These are phyloP conservation scores for Botryotinia globosa DNA, from an alignment of 2,329 filamentous ascomycete genomes.

Conservation along the genomic window DNA sequence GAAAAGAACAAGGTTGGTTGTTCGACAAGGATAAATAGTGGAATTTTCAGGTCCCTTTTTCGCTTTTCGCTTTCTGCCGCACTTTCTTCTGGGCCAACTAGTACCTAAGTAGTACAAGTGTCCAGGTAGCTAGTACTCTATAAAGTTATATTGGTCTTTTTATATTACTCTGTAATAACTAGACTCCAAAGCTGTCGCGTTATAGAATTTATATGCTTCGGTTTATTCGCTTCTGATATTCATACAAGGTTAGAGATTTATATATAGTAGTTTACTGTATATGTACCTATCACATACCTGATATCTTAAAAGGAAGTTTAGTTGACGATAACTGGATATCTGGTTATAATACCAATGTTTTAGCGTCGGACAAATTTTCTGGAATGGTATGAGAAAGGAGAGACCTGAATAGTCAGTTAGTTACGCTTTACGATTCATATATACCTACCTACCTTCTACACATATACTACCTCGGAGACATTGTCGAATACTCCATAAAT, in stretches of 20 bases:
- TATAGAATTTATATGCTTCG: not conserved
- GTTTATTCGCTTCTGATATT: not conserved
- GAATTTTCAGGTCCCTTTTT: not conserved
- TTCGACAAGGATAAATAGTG: conserved; percentile 2
- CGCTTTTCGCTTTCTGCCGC: not conserved
- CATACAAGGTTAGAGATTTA: not conserved
- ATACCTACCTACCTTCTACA: not conserved
- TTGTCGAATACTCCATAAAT: not conserved
- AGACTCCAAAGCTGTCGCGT: not conserved
- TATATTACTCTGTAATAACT: not conserved
- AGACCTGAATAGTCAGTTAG: not conserved
- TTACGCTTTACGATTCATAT: not conserved
- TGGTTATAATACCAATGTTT: not conserved
- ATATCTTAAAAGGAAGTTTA: not conserved
- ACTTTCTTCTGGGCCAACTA: not conserved
- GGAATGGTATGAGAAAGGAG: not conserved
- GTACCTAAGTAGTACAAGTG: not conserved
- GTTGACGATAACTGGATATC: not conserved
- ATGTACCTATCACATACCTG: not conserved
- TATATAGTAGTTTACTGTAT: not conserved
- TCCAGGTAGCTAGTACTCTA: not conserved
- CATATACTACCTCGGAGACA: not conserved
- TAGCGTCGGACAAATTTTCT: not conserved
- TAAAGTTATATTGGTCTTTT: not conserved
- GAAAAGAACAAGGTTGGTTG: conserved; percentile 1